Evolutionary conservation across 2,329 filamentous ascomycete genomes (phyloP), one percentile per base, ranked within the genome.

Genomic region (Neonectria ditissima): DNA sequence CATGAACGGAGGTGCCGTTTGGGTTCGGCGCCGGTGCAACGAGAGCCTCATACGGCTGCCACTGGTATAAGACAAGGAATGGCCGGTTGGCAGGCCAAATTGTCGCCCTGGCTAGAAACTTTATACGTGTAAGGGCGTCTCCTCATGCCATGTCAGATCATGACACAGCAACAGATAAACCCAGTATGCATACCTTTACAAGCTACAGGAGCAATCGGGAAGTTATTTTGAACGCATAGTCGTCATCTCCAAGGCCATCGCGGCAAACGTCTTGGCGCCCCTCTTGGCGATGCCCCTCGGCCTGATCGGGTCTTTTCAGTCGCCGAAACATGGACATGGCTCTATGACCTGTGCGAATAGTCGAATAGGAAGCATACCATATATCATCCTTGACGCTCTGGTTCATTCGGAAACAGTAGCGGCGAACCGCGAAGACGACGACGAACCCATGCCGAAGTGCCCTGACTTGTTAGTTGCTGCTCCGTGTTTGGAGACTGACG

Each of bases 321-420:
- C 22, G 5, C 39, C 45, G 52, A 56, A 56, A 52, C 52, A 52
- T 45, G 59, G 28, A 26, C 4, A 51, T 56, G 45, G 20, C 30
- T 37, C 37, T 51, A 20, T 60, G 22, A 22, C 22, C 28, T 50
- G 47, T 26, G 26, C 24, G 37, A 55, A 18, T 22, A 20, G 16
- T 60, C 51, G 18, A 24, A 43, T 45, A 18, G 50, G 50, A 44
- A 45, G 44, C n/a, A 20, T 26, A 44, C 22, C 28, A 51, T 14
- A 41, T 18, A 22, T 61, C 37, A 52, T 16, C 45, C 22, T 16
- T 51, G 50, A 37, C 44, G 47, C 59, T 24, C 28, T 32, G n/a
- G 13, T 11, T 11, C 26, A 47, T 24, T 24, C 28, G n/a, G 47
- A 50, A 50, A 50, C n/a, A 50, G n/a, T 14, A 10, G 32, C n/a